Evolutionary conservation across 352 stramenopile species (phyloP).

Genomic region (Aphanomyces stellatus): DNA sequence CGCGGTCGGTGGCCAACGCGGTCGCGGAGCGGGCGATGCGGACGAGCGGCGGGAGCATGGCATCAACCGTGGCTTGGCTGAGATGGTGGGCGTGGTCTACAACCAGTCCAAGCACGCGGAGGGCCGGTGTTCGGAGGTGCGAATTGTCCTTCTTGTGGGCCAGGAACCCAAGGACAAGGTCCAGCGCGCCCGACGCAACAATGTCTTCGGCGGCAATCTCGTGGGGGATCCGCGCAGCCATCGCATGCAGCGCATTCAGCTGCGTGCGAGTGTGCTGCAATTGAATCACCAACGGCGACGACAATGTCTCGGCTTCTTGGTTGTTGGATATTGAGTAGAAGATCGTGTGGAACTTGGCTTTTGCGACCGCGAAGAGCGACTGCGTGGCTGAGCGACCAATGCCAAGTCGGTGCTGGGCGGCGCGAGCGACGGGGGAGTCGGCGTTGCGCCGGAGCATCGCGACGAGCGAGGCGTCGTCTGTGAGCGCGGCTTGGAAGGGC

Average conservation of each 20-base stretch:
- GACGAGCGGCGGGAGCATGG: neutral
- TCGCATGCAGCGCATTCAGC: neutral
- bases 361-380: neutral
- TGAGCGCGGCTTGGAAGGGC: neutral
- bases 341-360: no score
- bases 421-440: neutral
- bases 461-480: neutral
- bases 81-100: neutral
- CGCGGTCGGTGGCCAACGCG: neutral
- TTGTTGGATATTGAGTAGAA: no score
- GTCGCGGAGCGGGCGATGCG: neutral
- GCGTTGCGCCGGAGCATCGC: neutral
- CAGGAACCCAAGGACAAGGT: neutral
- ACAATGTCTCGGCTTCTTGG: neutral
- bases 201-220: neutral
- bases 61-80: neutral
- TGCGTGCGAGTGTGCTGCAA: neutral
- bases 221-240: neutral
- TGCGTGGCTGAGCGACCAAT: neutral
- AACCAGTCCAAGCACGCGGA: neutral
- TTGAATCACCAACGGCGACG: neutral
- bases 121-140: neutral
- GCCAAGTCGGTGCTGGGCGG: neutral
- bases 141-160: neutral
- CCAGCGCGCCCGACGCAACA: neutral